These are phyloP conservation scores for Barnettozyma pratensis DNA, from an alignment of 805 yeast species.

Conservation along the genomic window DNA sequence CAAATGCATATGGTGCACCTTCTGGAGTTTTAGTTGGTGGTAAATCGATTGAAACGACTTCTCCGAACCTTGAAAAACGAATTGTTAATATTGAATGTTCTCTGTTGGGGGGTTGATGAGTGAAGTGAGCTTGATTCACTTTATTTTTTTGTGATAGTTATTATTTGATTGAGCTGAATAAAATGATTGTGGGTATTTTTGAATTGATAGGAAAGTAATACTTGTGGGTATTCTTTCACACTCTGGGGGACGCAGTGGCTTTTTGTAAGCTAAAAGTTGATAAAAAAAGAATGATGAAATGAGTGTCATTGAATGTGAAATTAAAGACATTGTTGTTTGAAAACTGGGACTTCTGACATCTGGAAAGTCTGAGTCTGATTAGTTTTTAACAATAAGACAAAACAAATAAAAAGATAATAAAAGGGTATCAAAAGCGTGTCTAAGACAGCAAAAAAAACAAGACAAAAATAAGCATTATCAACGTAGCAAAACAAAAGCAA, in stretches of 20 bases:
- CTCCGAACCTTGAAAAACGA: conserved; percentile 41
- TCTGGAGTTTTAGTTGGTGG: conserved; percentile 59
- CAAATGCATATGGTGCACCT: conserved; percentile 59
- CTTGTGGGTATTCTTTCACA: no score
- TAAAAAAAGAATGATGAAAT: neutral
- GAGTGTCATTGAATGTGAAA: neutral
- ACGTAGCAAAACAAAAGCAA: neutral
- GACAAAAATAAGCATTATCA: neutral
- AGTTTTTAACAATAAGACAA: conserved; percentile 1
- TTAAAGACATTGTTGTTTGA: neutral
- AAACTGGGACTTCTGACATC: conserved; percentile 4
- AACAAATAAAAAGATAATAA: neutral
- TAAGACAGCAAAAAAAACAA: no score
- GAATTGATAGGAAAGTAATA: no score
- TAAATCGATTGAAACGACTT: conserved; percentile 52
- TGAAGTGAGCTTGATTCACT: neutral
- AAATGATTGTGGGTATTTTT: no score
- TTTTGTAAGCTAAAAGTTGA: no score
- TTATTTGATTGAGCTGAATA: no score
- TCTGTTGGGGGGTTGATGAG: neutral
- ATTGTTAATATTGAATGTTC: conserved; percentile 5
- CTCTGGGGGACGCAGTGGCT: no score
- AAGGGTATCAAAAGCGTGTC: no score
- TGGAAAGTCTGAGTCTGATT: conserved; percentile 4
- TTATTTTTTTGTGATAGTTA: neutral